Conservation (phyloP, 2,329 filamentous ascomycete genomes). For the Metarhizium rileyi region DNA sequence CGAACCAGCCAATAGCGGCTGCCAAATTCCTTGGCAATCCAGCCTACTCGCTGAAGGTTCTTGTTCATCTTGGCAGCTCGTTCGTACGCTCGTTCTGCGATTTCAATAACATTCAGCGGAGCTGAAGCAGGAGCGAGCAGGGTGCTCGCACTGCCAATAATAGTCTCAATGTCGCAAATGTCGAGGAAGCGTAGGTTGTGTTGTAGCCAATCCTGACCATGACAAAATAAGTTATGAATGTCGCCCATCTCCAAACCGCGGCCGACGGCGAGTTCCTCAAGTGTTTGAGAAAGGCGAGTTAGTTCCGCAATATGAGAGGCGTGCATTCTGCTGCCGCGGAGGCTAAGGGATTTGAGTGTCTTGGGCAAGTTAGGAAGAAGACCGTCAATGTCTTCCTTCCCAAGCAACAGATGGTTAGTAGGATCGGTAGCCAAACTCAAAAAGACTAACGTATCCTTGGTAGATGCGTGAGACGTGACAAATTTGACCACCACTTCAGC, state of each 20-base stretch:
- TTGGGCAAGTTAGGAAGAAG: slow-evolving; percentile 57
- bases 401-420: slow-evolving; percentile 61
- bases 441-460: slow-evolving; percentile 53
- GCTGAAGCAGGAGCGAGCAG: slow-evolving; percentile 51
- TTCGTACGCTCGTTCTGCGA: slow-evolving; percentile 58
- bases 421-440: slow-evolving; percentile 66
- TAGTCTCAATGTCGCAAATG: slow-evolving; percentile 51
- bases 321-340: slow-evolving; percentile 66
- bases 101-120: slow-evolving; percentile 68
- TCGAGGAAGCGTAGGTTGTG: slow-evolving; percentile 66
- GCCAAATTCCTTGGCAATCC: slow-evolving; percentile 62
- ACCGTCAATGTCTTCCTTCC: slow-evolving; percentile 51
- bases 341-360: slow-evolving; percentile 61
- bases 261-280: slow-evolving; percentile 69
- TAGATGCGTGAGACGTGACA: slow-evolving; percentile 60
- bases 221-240: slow-evolving; percentile 54
- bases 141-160: slow-evolving; percentile 49
- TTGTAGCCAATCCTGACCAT: slow-evolving; percentile 33
- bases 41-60: slow-evolving; percentile 53
- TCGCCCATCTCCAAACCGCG: slow-evolving; percentile 56
- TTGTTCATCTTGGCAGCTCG: slow-evolving; percentile 53
- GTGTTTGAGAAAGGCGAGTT: slow-evolving; percentile 51
- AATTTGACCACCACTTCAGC: slow-evolving; percentile 61
- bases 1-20: slow-evolving; percentile 59
- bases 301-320: slow-evolving; percentile 54